These are phyloP conservation scores for Thalassiosira profunda DNA, from an alignment of 108 stramenopile species.

Conservation along the genomic window DNA sequence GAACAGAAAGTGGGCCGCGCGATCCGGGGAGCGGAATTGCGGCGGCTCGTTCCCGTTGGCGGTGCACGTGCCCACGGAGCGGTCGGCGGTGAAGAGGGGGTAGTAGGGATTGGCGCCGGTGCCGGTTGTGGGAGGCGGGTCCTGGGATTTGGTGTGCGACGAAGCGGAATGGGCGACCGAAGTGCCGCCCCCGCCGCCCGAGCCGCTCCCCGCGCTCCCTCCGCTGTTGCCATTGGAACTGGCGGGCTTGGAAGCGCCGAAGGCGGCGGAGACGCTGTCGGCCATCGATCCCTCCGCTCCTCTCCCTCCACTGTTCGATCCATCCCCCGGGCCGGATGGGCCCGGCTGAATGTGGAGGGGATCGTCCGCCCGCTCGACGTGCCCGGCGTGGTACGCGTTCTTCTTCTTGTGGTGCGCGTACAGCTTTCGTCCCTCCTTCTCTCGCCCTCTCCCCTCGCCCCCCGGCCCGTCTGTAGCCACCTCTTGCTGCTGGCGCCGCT, in stretches of 20 bases:
- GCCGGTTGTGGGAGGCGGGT: neutral
- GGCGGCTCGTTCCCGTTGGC: neutral
- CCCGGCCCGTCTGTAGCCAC: too few relatives aligned
- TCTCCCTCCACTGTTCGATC: neutral
- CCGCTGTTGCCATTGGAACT: neutral
- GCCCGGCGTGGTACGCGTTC: too few relatives aligned
- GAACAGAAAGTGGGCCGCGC: conserved; percentile 12
- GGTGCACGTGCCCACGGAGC: neutral
- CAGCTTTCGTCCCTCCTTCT: too few relatives aligned
- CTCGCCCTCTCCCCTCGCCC: too few relatives aligned
- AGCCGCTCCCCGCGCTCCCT: neutral
- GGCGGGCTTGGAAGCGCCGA: neutral
- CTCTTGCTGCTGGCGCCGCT: too few relatives aligned
- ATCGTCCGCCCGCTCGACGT: too few relatives aligned
- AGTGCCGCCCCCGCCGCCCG: neutral
- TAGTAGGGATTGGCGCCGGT: conserved; percentile 1
- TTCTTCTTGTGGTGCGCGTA: too few relatives aligned
- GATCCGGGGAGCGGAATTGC: neutral
- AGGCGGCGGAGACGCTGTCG: neutral
- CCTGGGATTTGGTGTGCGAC: conserved; percentile 1
- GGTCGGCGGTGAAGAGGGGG: neutral
- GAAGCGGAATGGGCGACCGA: conserved; percentile 9
- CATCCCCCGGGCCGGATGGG: neutral
- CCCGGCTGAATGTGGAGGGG: too few relatives aligned
- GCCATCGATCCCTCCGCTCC: neutral